Percentiles rank a stretch among this genome's conserved stretches.
phyloP scores from a whole-genome alignment of 352 stramenopile genomes.

The Globisporangium emineosum region DNA sequence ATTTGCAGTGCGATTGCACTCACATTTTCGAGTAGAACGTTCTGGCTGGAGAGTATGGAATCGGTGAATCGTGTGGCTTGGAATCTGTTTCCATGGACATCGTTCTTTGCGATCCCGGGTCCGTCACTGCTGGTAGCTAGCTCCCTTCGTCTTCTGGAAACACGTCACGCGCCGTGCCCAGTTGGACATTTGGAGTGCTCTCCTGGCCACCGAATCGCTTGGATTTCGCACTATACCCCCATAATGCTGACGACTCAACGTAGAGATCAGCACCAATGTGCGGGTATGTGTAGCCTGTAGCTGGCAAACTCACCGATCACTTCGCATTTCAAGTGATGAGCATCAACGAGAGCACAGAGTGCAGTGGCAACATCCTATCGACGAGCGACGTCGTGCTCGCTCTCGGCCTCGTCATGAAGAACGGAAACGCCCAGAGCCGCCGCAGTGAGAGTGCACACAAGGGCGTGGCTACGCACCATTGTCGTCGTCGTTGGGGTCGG shows the following conservation, averaged over 20 bases:
- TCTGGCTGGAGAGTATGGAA: conserved; percentile 57
- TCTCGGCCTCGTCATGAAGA: too few relatives aligned
- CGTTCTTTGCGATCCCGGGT: conserved; percentile 28
- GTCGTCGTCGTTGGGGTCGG: too few relatives aligned
- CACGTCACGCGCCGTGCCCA: conserved; percentile 24
- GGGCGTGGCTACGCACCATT: too few relatives aligned
- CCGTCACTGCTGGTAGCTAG: conserved; percentile 17
- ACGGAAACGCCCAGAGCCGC: too few relatives aligned
- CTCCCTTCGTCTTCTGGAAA: conserved; percentile 28
- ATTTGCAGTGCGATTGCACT: conserved; percentile 21
- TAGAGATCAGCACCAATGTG: conserved; percentile 46
- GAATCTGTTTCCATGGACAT: conserved; percentile 32
- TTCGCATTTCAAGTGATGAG: too few relatives aligned
- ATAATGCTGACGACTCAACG: conserved; percentile 40
- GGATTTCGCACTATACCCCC: conserved; percentile 46
- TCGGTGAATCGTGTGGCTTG: conserved; percentile 37
- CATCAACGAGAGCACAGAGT: too few relatives aligned
- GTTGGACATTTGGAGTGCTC: conserved; percentile 38
- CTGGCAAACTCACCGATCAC: too few relatives aligned
- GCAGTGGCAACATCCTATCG: too few relatives aligned
- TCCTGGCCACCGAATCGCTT: conserved; percentile 19
- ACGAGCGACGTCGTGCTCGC: too few relatives aligned
- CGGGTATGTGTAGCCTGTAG: too few relatives aligned
- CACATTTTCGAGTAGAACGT: conserved; percentile 39
- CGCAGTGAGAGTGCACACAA: too few relatives aligned